Conservation (phyloP, 2,329 filamentous ascomycete species). For the Fusarium albosuccineum region DNA sequence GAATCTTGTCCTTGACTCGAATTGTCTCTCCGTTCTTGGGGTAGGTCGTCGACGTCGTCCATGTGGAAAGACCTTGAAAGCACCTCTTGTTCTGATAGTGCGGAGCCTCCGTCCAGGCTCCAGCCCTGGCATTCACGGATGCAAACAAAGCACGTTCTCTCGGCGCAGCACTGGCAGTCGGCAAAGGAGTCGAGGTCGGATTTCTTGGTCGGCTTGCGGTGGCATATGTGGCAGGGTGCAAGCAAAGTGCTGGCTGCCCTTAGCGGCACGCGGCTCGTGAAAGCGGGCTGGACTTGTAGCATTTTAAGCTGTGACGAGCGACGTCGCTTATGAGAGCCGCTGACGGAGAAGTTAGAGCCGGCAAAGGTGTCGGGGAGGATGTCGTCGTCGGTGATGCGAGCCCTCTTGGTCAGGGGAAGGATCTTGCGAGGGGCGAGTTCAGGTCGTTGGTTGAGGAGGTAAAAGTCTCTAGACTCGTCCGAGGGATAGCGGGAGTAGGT, state of each 20-base stretch:
- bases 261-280: slow-evolving; percentile 16
- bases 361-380: slow-evolving; percentile 32
- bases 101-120: slow-evolving; percentile 43
- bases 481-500: slow-evolving; percentile 44
- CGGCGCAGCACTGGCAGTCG: slow-evolving; percentile 71
- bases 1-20: slow-evolving; percentile 26
- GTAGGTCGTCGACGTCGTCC: slow-evolving; percentile 59
- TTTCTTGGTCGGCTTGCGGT: slow-evolving; percentile 73
- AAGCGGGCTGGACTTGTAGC: slow-evolving; percentile 37
- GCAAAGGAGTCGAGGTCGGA: slow-evolving; percentile 75
- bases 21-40: slow-evolving; percentile 21
- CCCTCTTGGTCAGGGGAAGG: slow-evolving; percentile 49
- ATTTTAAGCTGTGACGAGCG: slow-evolving; percentile 45
- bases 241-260: slow-evolving; percentile 50
- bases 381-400: slow-evolving; percentile 46
- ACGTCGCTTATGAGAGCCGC: slow-evolving; percentile 40
- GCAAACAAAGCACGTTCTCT: slow-evolving; percentile 77
- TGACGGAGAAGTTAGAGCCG: slow-evolving; percentile 12
- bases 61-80: slow-evolving; percentile 63
- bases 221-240: slow-evolving; percentile 76
- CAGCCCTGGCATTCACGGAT: slow-evolving; percentile 72
- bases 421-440: slow-evolving; percentile 48
- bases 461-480: slow-evolving; percentile 45
- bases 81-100: slow-evolving; percentile 52
- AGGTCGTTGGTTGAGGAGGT: slow-evolving; percentile 44